Evolutionary conservation across 345 rosid species (phyloP).

Genomic region (Crucihimalaya himalaica): DNA sequence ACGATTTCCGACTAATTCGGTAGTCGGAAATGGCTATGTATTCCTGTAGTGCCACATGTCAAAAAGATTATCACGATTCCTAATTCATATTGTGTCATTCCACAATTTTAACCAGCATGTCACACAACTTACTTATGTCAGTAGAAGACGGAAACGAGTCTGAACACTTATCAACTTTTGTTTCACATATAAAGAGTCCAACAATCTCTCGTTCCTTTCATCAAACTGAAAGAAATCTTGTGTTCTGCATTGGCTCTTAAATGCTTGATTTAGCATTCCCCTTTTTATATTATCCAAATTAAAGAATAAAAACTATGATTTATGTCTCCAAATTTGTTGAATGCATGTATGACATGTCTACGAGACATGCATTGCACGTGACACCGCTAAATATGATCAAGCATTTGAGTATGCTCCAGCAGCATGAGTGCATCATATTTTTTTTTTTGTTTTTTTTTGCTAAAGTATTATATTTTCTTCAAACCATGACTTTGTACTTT

Average conservation of each 20-base stretch:
- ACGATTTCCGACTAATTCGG: no score
- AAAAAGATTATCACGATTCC: not conserved
- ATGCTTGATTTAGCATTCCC: not conserved
- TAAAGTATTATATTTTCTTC: no score
- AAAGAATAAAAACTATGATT: not conserved
- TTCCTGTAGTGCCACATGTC: no score
- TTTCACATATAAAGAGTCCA: not conserved
- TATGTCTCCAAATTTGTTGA: not conserved
- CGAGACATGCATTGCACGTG: not conserved
- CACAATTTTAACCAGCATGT: slow-evolving; percentile 1
- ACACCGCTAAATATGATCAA: not conserved
- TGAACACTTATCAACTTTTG: not conserved
- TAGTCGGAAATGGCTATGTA: no score
- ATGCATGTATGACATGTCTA: not conserved
- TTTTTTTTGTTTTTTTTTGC: no score
- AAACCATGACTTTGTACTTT: no score
- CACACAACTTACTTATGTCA: slow-evolving; percentile 21
- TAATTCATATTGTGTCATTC: not conserved
- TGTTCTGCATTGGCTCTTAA: not conserved
- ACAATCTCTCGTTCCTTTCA: not conserved
- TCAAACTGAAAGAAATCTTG: not conserved
- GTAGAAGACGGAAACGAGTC: not conserved
- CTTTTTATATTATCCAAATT: no score
- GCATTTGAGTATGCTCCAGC: no score
- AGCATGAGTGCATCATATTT: no score